Base-by-base conservation (phyloP, 2,329 filamentous ascomycete genomes). In the Spiromastix sp. region DNA sequence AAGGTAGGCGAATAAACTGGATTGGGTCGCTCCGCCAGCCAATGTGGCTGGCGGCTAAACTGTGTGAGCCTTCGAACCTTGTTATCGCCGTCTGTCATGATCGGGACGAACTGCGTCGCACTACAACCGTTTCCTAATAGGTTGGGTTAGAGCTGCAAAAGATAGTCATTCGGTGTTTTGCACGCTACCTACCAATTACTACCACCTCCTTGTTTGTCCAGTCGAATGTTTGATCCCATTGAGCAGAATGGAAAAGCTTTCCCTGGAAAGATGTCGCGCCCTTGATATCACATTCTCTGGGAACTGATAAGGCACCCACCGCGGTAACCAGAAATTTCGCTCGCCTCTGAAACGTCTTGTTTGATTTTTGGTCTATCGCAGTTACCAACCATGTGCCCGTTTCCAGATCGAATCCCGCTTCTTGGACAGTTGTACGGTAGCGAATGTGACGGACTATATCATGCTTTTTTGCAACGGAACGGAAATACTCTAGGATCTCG, bases 21-120 rank as follows among this genome's bases (percentile, higher is more conserved):
- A 33, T 67, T 68, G 0, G 60, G 55, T 8, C 66, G 56, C 31
- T 66, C 61, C 2, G 60, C 53, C 1, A 72, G 52, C 52, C 64
- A 72, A 39, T 72, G 69, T 4, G 68, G 52, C 48, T 70, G 67
- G 6, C 66, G 61, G n/a, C 53, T 60, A 42, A 72, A 70, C 32
- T 72, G 67, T 0, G 59, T 63, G 15, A 68, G 50, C 16, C 54
- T 57, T 13, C 50, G 56, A 7, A 57, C 63, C 4, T 57, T 50
- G 9, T 45, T 46, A 2, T 51, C 47, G n/a, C 51, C 51, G 20
- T 50, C 47, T 11, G 57, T 57, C 48, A 68, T 56, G 22, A 63
- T 57, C 3, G 65, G 66, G 1, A 68, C 59, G 26, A 68, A 65
- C 43, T 69, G 66, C 0, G 65, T 67, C 5, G 65, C 66, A 32